phyloP scores from a whole-genome alignment of 139 green algal species.

The Limnomonas spitsbergensis region DNA sequence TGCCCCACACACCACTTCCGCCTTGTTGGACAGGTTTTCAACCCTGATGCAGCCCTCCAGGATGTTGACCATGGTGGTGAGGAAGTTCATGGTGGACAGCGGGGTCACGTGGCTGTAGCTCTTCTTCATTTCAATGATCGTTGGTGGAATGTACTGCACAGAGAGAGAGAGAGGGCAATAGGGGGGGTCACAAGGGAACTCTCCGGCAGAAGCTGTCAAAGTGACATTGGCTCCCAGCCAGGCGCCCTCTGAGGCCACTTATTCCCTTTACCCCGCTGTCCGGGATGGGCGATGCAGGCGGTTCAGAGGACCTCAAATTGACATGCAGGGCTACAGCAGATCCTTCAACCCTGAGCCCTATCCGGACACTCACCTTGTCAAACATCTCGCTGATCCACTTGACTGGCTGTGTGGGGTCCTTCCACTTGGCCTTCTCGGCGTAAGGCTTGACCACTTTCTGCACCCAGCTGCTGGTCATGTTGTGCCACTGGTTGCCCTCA shows the following conservation, averaged over 20 bases:
- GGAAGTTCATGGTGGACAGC: slow-evolving; percentile 80
- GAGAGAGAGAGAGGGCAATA: not conserved
- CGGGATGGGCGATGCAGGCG: too few relatives aligned
- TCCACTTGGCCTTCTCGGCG: slow-evolving; percentile 77
- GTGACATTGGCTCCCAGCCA: too few relatives aligned
- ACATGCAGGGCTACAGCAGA: too few relatives aligned
- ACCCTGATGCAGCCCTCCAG: slow-evolving; percentile 76
- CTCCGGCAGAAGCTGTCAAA: too few relatives aligned
- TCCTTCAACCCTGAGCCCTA: too few relatives aligned
- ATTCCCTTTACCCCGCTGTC: too few relatives aligned
- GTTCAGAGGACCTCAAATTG: too few relatives aligned
- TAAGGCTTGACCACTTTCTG: slow-evolving; percentile 61
- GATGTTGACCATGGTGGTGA: slow-evolving; percentile 76
- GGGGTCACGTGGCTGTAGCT: slow-evolving; percentile 76
- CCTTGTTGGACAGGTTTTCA: slow-evolving; percentile 74
- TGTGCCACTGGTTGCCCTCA: slow-evolving; percentile 79
- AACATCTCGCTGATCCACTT: slow-evolving; percentile 73
- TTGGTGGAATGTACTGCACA: slow-evolving; percentile 59
- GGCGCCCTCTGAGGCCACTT: too few relatives aligned
- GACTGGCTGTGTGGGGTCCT: slow-evolving; percentile 63
- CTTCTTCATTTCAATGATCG: slow-evolving; percentile 83
- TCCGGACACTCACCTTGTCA: slow-evolving; percentile 46
- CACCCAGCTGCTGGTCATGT: slow-evolving; percentile 70
- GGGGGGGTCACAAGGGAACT: too few relatives aligned
- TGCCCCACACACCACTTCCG: slow-evolving; percentile 32